phyloP scores from a whole-genome alignment of 1,284 basidiomycete genomes.

The Microbotryomycetes sp. region DNA sequence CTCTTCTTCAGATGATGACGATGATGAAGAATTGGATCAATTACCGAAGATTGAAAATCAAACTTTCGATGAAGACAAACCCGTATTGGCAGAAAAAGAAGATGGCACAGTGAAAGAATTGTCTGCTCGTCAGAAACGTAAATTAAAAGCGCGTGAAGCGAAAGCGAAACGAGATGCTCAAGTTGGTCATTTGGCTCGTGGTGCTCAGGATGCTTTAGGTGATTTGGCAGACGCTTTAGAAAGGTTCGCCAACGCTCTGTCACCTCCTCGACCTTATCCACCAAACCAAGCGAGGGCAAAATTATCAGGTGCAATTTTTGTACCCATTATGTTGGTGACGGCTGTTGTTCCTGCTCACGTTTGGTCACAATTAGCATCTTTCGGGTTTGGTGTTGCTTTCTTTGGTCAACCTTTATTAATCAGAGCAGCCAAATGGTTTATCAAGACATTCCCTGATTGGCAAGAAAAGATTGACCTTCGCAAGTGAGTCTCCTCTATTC shows the following conservation, averaged over 20 bases:
- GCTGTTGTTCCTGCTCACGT: conserved; percentile 47
- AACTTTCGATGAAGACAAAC: conserved; percentile 33
- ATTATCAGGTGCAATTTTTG: conserved; percentile 43
- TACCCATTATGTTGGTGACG: conserved; percentile 43
- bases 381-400: conserved; percentile 49
- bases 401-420: conserved; percentile 52
- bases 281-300: conserved; percentile 43
- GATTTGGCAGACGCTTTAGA: conserved; percentile 44
- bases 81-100: conserved; percentile 28
- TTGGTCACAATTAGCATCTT: conserved; percentile 47
- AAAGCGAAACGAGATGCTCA: conserved; percentile 45
- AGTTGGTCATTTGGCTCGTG: conserved; percentile 44
- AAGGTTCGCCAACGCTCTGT: conserved; percentile 43
- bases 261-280: conserved; percentile 44
- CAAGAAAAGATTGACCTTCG: conserved; percentile 46
- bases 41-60: conserved; percentile 36
- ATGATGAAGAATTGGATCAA: conserved; percentile 12
- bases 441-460: conserved; percentile 50
- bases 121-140: conserved; percentile 40
- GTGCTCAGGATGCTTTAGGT: conserved; percentile 43
- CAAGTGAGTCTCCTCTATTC: conserved; percentile 42
- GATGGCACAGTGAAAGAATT: conserved; percentile 34
- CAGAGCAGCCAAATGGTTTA: conserved; percentile 44
- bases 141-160: conserved; percentile 41
- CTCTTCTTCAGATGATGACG: conserved; percentile 17